Evolutionary conservation across 805 yeast genomes (phyloP), one percentile per base, ranked within the genome.

Genomic region (Isabelozyma rhagii): DNA sequence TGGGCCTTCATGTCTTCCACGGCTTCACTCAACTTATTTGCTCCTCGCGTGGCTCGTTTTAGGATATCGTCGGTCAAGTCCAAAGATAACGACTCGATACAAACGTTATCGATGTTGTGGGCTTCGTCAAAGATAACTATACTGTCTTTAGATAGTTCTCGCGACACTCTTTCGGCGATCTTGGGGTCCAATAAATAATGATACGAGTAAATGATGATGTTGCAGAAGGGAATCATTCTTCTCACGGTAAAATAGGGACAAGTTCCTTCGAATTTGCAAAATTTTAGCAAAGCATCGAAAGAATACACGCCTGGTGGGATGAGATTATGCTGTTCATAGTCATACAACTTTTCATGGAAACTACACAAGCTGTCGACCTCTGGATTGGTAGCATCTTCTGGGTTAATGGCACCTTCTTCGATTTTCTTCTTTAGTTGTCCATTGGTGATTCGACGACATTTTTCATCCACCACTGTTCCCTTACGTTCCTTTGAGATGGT

Each of bases 231-330:
- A 60, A 93, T 90, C 98, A 94, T 94, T 68, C 99, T 85, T 76
- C 99, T 87, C 27, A 94, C 97, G 0, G 97, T 89, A 68, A 94
- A 94, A 68, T 94, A 94, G 0, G 99, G 99, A 67, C 99, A 94
- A 4, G 92, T 87, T 34, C 85, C 89, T 54, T 81, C 82, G 44
- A 78, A 78, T 64, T 85, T 85, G 66, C 99, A 89, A 66, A 89
- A 88, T 31, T 81, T 80, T 25, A 86, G 71, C 53, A 94, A 74
- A 44, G 84, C 84, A 52, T 94, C 99, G 66, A 94, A 94, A 0
- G 98, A 92, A 68, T 87, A 94, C 0, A 94, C 97, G 1, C 99
- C 99, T 0, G 87, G 79, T 0, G 98, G 98, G 5, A 94, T 81
- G 55, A 89, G 79, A 59, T 94, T 84, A 55, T 87, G 93, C 11